Base-by-base conservation (phyloP, 1,284 basidiomycete species). In the Sporisorium scitamineum region DNA sequence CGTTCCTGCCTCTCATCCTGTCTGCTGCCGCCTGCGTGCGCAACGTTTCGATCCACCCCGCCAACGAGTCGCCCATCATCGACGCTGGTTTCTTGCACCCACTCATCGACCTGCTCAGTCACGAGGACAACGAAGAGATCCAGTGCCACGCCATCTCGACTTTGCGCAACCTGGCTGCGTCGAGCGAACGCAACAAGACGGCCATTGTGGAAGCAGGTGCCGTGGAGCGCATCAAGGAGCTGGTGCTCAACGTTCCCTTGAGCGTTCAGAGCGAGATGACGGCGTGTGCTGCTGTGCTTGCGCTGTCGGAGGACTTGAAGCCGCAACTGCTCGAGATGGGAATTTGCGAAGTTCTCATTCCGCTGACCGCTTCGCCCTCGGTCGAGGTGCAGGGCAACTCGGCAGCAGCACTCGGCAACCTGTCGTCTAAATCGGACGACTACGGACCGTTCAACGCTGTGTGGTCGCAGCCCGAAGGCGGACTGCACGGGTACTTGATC, bases 131-230 rank as follows among this genome's bases (percentile, higher is more conserved):
- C 85, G 97, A 99, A 87, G 97, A 99, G 87, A 95, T 99, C 34
- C 96, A 99, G 86, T 99, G 97, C 83, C 97, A 99, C 84, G 97
- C 97, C n/a, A 99, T 99, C 79, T 97, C 94, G 29, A 99, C 97
- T 0, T 89, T 99, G 59, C 91, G 97, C 37, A 99, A 99, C 85
- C 89, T 99, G 14, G 97, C 97, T 1, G 97, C 97, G 0, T 95
- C 93, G 84, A 95, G 93, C 48, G 96, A 99, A 88, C 94, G 95
- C 88, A 99, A 99, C 89, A 99, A 99, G 89, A 91, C 93, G 26
- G 95, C 95, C 8, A 99, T 99, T 65, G 95, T 99, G 59, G 93
- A 97, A 85, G 97, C 97, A 5, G 97, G 97, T 10, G 97, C 97
- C n/a, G 93, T 98, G 6, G 94, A 96, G 86, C 92, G 94, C 58